Evolutionary conservation across 495 filamentous ascomycete genomes (phyloP).

Genomic region (Pyrenula aspistea): DNA sequence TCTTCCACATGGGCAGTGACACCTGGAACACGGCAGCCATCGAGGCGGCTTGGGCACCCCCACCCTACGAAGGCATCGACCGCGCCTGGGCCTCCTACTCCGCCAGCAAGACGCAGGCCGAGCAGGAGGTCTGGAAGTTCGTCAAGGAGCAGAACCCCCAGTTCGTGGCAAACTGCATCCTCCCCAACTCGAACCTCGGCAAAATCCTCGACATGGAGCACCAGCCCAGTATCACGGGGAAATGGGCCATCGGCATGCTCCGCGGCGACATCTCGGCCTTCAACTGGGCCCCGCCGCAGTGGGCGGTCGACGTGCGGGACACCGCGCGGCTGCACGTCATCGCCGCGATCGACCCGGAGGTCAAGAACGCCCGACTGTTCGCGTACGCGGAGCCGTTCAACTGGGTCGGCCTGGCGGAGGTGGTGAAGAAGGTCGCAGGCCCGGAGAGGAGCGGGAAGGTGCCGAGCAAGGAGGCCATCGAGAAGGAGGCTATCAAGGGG

Average conservation of each 20-base stretch:
- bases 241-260: background rate
- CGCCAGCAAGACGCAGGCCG: background rate
- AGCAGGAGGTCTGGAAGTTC: background rate
- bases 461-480: constrained; percentile 11
- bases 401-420: constrained; percentile 20
- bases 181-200: background rate
- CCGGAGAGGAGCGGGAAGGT: constrained; percentile 2
- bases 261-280: background rate
- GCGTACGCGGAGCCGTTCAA: constrained; percentile 24
- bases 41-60: constrained; percentile 24
- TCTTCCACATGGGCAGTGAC: constrained; percentile 18
- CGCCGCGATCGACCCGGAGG: constrained; percentile 24
- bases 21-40: constrained; percentile 36
- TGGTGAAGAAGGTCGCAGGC: constrained; percentile 7
- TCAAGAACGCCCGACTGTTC: constrained; percentile 31
- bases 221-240: background rate
- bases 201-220: background rate
- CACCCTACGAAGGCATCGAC: constrained; percentile 2
- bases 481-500: constrained; percentile 11
- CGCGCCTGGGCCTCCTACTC: background rate
- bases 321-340: constrained; percentile 34
- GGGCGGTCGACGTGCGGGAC: constrained; percentile 34
- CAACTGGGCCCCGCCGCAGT: constrained; percentile 6
- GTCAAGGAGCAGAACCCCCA: background rate
- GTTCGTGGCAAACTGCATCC: background rate